Evolutionary conservation across 2,329 filamentous ascomycete species (phyloP), one percentile per base, ranked within the genome.

Genomic region (Helotiales sp.): DNA sequence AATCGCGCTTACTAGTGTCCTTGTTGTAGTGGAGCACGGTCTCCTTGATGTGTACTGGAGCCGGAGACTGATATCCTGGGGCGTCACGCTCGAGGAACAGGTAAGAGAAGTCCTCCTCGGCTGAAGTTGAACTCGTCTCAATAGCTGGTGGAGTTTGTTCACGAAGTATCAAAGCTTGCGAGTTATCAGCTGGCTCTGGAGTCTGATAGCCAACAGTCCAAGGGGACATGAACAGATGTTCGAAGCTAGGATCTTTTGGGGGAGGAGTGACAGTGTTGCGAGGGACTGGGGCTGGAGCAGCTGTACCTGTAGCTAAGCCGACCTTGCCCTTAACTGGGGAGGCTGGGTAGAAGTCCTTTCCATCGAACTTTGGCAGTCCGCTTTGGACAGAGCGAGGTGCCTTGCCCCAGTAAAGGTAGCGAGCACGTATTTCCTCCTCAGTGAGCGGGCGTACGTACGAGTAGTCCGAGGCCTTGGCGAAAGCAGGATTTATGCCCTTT

Each of bases 261-360:
- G 9, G 19, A 27, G 22, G 19, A 25, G 40, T 27, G 15, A 25
- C 22, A 25, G 3, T 10, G 17, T 22, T 19, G 22, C n/a, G 52
- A 34, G 33, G 47, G 29, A 48, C 29, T 44, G n/a, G 30, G 27
- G 6, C 22, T 38, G 22, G 52, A 31, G 31, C 40, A 24, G 71
- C 65, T 6, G 6, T 24, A 24, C 3, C 10, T 22, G 22, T 15
- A 27, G 12, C 22, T 12, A 44, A 12, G 19, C 19, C 10, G n/a
- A 15, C 40, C 5, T 3, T 44, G 10, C 22, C 19, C 66, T 81
- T 82, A 60, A 71, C 68, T 1, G 82, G 81, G 0, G 83, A 85
- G 2, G 81, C 73, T 29, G 80, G 81, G 60, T 86, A 87, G 63
- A 87, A 87, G 67, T 86, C 78, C 68, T 84, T 85, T 24, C 85